These are phyloP conservation scores for Ceratocystis papillata DNA, from an alignment of 2,329 filamentous ascomycete species.

Conservation along the genomic window DNA sequence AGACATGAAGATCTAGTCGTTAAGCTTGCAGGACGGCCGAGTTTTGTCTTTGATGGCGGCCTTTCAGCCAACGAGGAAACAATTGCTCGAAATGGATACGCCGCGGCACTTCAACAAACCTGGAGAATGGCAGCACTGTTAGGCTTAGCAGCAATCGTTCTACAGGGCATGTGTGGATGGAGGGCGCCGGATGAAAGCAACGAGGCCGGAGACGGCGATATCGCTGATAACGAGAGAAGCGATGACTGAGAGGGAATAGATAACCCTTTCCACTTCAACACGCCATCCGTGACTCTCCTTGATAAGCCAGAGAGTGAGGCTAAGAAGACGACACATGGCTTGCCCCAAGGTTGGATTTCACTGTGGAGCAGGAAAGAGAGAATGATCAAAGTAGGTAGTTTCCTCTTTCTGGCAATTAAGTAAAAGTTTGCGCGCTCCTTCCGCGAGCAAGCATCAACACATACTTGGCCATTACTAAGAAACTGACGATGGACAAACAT, in stretches of 20 bases:
- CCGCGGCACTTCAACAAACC: conserved; percentile 36
- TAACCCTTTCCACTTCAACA: neutral
- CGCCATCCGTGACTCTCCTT: too few species aligned
- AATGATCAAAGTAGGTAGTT: neutral
- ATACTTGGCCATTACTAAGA: neutral
- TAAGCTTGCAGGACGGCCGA: conserved; percentile 42
- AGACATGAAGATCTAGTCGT: conserved; percentile 36
- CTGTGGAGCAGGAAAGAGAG: neutral
- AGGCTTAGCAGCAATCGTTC: conserved; percentile 35
- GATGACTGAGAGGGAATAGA: neutral
- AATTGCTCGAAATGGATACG: conserved; percentile 41
- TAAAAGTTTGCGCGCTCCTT: neutral
- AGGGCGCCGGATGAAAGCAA: conserved; percentile 34
- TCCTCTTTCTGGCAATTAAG: neutral
- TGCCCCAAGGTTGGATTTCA: neutral
- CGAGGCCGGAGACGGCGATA: conserved; percentile 24
- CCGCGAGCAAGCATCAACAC: neutral
- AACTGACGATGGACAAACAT: neutral
- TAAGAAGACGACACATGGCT: neutral
- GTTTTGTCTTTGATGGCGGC: conserved; percentile 38
- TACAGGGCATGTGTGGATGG: conserved; percentile 45
- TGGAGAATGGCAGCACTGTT: conserved; percentile 40
- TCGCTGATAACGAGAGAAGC: neutral
- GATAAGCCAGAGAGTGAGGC: neutral
- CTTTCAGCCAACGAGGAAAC: conserved; percentile 35